These are phyloP conservation scores for Wolfiporia cocos DNA, from an alignment of 1,284 basidiomycete genomes.

Conservation along the genomic window DNA sequence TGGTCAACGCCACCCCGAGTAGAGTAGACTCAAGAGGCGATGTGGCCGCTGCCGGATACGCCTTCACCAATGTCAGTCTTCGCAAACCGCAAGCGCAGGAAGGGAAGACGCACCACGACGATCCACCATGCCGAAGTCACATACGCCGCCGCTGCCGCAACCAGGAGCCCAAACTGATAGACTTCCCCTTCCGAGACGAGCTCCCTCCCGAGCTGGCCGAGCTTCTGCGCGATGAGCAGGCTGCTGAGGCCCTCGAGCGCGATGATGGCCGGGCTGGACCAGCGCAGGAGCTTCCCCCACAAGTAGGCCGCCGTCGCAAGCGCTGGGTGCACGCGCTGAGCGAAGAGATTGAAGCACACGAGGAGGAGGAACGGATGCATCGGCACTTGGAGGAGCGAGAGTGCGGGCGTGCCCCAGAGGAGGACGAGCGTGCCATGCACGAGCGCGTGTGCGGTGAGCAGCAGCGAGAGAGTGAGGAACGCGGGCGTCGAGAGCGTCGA, in stretches of 20 bases:
- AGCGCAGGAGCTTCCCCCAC: conserved; percentile 70
- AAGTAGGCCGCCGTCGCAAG: conserved; percentile 49
- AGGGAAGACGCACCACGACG: conserved; percentile 48
- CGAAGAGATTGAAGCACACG: conserved; percentile 75
- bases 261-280: conserved; percentile 74
- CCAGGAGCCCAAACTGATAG: conserved; percentile 69
- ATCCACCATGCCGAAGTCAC: conserved; percentile 80
- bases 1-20: conserved; percentile 69
- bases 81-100: conserved; percentile 5
- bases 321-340: conserved; percentile 53
- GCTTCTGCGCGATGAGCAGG: conserved; percentile 72
- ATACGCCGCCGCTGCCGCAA: conserved; percentile 69
- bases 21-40: conserved; percentile 83
- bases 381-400: conserved; percentile 73
- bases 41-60: conserved; percentile 73
- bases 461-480: conserved; percentile 75
- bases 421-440: conserved; percentile 69
- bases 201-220: conserved; percentile 68
- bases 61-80: conserved; percentile 32
- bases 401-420: conserved; percentile 57
- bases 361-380: conserved; percentile 78
- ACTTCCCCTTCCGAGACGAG: conserved; percentile 64
- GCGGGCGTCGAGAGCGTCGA: conserved; percentile 75
- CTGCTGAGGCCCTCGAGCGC: conserved; percentile 81
- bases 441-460: conserved; percentile 68